Evolutionary conservation across 768 basidiomycete species (phyloP).

Genomic region (Leucogyrophana mollusca): DNA sequence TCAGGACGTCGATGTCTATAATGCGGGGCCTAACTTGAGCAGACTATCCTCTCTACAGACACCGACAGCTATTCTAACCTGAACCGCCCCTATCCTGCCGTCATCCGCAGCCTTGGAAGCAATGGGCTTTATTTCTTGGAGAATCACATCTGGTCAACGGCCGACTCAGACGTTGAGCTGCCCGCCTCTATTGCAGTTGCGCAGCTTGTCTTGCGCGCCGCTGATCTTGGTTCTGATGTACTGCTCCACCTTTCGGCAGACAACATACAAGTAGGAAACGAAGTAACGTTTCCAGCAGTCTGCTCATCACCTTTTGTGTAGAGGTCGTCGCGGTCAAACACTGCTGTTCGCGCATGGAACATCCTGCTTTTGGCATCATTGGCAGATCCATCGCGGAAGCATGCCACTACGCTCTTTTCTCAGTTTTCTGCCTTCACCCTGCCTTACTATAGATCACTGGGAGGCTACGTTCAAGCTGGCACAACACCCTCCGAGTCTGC

Average conservation of each 20-base stretch:
- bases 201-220: slow-evolving; percentile 50
- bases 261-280: slow-evolving; percentile 32
- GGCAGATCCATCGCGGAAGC: slow-evolving; percentile 27
- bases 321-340: slow-evolving; percentile 33
- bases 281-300: slow-evolving; percentile 6
- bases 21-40: background rate
- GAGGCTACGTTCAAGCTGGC: slow-evolving; percentile 37
- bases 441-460: slow-evolving; percentile 46
- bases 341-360: slow-evolving; percentile 64
- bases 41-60: slow-evolving; percentile 32
- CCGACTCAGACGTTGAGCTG: slow-evolving; percentile 51
- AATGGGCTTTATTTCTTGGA: slow-evolving; percentile 56
- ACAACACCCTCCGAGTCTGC: slow-evolving; percentile 39
- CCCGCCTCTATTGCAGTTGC: slow-evolving; percentile 49
- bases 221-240: slow-evolving; percentile 41
- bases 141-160: slow-evolving; percentile 44
- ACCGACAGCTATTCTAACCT: slow-evolving; percentile 25
- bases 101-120: slow-evolving; percentile 43
- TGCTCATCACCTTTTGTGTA: slow-evolving; percentile 9
- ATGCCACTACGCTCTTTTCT: slow-evolving; percentile 41
- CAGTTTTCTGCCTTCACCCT: slow-evolving; percentile 51
- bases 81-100: slow-evolving; percentile 29
- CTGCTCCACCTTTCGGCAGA: slow-evolving; percentile 38
- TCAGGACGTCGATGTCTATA: background rate
- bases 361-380: slow-evolving; percentile 56